Evolutionary conservation across 129 eudicot species (phyloP).

Genomic region (Chrysanthemum lavandulifolium): DNA sequence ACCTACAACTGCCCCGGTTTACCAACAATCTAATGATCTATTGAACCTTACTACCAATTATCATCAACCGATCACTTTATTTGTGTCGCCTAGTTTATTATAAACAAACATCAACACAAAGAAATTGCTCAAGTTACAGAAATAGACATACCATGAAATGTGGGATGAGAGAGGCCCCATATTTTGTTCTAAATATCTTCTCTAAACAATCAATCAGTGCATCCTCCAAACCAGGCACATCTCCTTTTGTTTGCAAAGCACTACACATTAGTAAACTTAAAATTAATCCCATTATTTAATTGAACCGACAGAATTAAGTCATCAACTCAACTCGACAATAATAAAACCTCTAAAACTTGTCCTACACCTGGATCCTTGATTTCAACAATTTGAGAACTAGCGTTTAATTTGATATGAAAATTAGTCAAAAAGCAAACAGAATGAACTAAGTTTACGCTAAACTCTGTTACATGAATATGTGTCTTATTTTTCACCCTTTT

Average conservation of each 20-base stretch:
- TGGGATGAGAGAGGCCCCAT: constrained; percentile 90
- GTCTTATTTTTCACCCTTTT: too few species aligned
- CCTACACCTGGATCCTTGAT: constrained; percentile 13
- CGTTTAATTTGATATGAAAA: not conserved
- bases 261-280: constrained; percentile 26
- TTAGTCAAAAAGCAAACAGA: too few species aligned
- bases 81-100: not conserved
- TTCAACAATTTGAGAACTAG: not conserved
- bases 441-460: too few species aligned
- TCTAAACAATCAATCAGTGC: constrained; percentile 72
- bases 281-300: not conserved
- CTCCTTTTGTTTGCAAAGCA: constrained; percentile 77
- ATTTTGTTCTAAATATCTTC: constrained; percentile 75
- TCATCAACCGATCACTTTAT: not conserved
- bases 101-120: constrained; percentile 2
- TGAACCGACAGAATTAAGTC: not conserved
- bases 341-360: not conserved
- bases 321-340: not conserved
- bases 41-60: too few species aligned
- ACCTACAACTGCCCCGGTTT: too few species aligned
- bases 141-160: constrained; percentile 66
- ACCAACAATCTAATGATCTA: not conserved
- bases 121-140: constrained; percentile 1
- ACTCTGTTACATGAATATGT: too few species aligned
- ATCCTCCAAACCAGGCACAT: constrained; percentile 69